Base-by-base conservation (phyloP, 1,139 yeast species). In the Sugiyamaella pinicola region DNA sequence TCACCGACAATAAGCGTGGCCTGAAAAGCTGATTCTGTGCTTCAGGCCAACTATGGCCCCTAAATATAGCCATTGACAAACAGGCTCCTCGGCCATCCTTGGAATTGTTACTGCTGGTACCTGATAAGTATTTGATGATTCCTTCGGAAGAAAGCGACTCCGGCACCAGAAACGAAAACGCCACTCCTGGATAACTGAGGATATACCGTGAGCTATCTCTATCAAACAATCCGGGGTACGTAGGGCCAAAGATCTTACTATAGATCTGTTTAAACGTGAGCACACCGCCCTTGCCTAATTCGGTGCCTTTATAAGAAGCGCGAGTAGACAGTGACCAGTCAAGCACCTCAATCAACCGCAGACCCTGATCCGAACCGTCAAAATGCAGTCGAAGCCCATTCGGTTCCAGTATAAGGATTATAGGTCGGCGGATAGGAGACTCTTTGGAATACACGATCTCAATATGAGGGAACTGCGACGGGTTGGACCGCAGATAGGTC, bases 161-260 rank as follows among this genome's bases (percentile, higher is more conserved):
- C 2, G 60, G 57, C 5, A 64, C 50, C 12, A 52, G 41, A 38
- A 67, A 67, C 10, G 64, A 59, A 55, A 67, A 67, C 5, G 69
- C 63, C 17, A 67, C 59, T 5, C 70, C 71, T n/a, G 71, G 70
- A 52, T 68, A 67, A 3, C 67, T 64, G 15, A 68, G 54, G 1
- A 64, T 53, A 49, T 65, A 67, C 1, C 55, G 46, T 17, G 54
- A 40, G 2, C 56, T 46, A 9, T 51, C 54, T 21, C 48, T 46
- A 31, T 58, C 52, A 37, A 53, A 55, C 10, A 41, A 46, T 2
- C 70, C 70, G 3, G 71, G 69, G 47, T 66, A 67, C 4, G 71
- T 66, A 1, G 71, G 71, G 1, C 71, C 71, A 55, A 68, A 65
- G n/a, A 61, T 54, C 53, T 64, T 64, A 52, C 58, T 57, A 52